Evolutionary conservation across 768 basidiomycete species (phyloP).

Genomic region (Trametes cinnabarina): DNA sequence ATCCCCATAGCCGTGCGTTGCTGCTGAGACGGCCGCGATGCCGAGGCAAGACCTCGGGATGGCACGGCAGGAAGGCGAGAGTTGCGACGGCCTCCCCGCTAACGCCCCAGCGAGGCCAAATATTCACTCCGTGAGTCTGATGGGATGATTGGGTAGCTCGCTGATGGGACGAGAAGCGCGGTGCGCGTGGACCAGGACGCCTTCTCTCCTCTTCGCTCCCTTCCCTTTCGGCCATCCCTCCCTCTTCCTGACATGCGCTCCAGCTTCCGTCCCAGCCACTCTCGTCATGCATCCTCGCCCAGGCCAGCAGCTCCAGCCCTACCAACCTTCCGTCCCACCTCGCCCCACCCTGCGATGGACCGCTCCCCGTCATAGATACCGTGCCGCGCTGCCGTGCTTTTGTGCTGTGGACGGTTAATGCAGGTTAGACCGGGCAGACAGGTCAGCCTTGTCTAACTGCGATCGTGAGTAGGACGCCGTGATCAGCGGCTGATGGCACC

Average conservation of each 20-base stretch:
- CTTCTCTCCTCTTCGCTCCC: not conserved
- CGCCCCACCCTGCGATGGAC: not conserved
- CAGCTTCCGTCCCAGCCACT: constrained; percentile 11
- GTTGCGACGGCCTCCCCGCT: constrained; percentile 14
- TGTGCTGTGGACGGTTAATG: too few relatives aligned
- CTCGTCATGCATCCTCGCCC: not conserved
- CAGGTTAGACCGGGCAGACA: too few relatives aligned
- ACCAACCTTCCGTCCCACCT: not conserved
- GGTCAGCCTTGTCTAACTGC: not conserved
- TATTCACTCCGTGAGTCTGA: constrained; percentile 18
- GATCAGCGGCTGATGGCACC: constrained; percentile 18
- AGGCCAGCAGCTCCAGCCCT: too few relatives aligned
- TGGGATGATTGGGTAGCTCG: constrained; percentile 18
- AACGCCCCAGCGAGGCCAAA: constrained; percentile 19
- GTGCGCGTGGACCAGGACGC: constrained; percentile 18
- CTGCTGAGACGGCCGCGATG: constrained; percentile 1
- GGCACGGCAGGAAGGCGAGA: constrained; percentile 14
- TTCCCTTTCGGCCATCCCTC: constrained; percentile 3
- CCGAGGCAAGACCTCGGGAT: constrained; percentile 15
- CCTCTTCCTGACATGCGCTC: constrained; percentile 16
- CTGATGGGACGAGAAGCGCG: constrained; percentile 23
- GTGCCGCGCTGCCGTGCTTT: too few relatives aligned
- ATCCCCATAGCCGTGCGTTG: not conserved
- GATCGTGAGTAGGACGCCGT: constrained; percentile 6
- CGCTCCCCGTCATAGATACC: not conserved